Base-by-base conservation (phyloP, 108 stramenopile genomes). In the Pinguiococcus pyrenoidosus region DNA sequence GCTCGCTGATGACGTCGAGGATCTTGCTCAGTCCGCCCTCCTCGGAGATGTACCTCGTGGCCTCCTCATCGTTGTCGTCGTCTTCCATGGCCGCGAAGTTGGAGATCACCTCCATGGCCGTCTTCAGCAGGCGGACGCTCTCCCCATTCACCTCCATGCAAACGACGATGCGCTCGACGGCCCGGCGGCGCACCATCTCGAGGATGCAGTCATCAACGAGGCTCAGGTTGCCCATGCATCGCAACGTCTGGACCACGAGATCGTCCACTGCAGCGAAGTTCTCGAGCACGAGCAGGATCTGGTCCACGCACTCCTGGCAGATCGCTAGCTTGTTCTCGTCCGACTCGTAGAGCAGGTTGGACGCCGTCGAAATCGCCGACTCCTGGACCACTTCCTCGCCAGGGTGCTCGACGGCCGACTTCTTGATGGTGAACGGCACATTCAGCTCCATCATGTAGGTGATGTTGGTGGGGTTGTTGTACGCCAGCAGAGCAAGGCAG, bases 391-490 rank as follows among this genome's bases (percentile, higher is more conserved):
- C 0, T 7, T 2, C 0, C 3, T 12, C 26, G 4, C 17, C 38
- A 14, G 20, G 8, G 51, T 51, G 51, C 14, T 29, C n/a, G 6
- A 2, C 2, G 26, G 41, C 4, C 3, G 39, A 37, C 32, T 36
- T 17, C 37, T 51, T 51, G 34, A 51, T 35, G 9, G 49, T 51
- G 37, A 14, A 37, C 17, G 49, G 49, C 13, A 51, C 49, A 12
- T 51, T 22, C 10, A 39, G 37, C 36, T 37, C 24, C 49, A 51
- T 51, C 49, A 38, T 26, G 37, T 26, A 38, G 24, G 26, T 37
- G 4, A 51, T 20, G 8, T 28, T 37, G n/a, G n/a, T n/a, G 12
- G 6, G 10, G 24, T 51, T 37, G 24, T 51, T 39, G 17, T 37
- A 25, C n/a, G n/a, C 12, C 7, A 51, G 34, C 26, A 20, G 29